Evolutionary conservation across 768 basidiomycete species (phyloP).

Genomic region (Leucocoprinus sp.): DNA sequence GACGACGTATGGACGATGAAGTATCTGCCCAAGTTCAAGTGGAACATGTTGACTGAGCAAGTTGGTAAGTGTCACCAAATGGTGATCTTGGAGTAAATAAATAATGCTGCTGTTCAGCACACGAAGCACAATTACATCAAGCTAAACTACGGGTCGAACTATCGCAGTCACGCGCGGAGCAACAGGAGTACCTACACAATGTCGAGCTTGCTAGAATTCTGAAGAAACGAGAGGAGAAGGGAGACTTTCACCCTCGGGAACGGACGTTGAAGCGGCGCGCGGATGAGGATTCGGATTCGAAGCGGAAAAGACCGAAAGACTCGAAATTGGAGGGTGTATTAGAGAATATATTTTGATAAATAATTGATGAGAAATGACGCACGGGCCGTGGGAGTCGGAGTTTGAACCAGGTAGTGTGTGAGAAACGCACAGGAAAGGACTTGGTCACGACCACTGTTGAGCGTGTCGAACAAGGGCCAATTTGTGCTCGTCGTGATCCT

Average conservation of each 20-base stretch:
- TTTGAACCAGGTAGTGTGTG: conserved; percentile 23
- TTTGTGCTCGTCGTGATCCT: conserved; percentile 48
- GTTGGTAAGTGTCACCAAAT: conserved; percentile 58
- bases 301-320: conserved; percentile 24
- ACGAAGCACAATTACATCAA: conserved; percentile 83
- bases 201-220: conserved; percentile 87
- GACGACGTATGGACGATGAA: conserved; percentile 99
- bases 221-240: conserved; percentile 68
- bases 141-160: conserved; percentile 90
- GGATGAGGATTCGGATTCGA: conserved; percentile 16
- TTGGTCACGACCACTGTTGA: conserved; percentile 57
- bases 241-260: conserved; percentile 35
- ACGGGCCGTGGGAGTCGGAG: conserved; percentile 36
- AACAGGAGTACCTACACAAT: conserved; percentile 87
- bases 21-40: conserved; percentile 95
- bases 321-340: conserved; percentile 34
- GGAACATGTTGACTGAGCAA: conserved; percentile 98
- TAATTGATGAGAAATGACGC: conserved; percentile 16
- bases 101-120: conserved; percentile 45
- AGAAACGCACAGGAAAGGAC: conserved; percentile 17
- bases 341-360: conserved; percentile 39
- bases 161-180: conserved; percentile 79
- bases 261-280: conserved; percentile 22
- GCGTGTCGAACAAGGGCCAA: conserved; percentile 27
- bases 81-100: neutral